Base-by-base conservation (phyloP, 1,284 basidiomycete genomes). In the Testicularia cyperi region DNA sequence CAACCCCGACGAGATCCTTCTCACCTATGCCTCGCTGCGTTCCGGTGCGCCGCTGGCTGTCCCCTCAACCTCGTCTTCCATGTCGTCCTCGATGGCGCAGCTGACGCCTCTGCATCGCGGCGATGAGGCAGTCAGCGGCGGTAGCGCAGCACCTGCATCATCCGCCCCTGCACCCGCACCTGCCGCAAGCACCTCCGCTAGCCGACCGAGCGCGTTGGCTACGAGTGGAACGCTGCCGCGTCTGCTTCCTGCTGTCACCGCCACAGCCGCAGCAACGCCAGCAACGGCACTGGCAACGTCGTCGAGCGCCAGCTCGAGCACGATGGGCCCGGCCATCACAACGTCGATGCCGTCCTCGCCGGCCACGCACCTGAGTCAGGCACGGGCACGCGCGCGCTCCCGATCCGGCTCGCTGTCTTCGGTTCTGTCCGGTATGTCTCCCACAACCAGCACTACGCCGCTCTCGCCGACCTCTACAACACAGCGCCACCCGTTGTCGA, bases 361-460 rank as follows among this genome's bases (percentile, higher is more conserved):
- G 18, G 23, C 21, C 19, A 46, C 53, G 15, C 55, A 54, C 18
- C 48, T 41, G 1, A 35, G 39, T 18, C 54, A 44, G 16, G 45
- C 52, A 12, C 38, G 47, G 16, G 45, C 52, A 12, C 38, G 34
- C 3, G 38, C 42, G 5, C 53, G 64, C 12, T 53, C 61, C 14
- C 57, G 64, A 8, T 66, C 64, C 9, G 64, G 54, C 4, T 66
- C 64, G 13, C 9, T 63, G 16, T 66, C 64, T 14, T 66, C 64
- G 18, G 23, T 51, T 29, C 40, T 48, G 2, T 66, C 64, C 7
- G 39, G n/a, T n/a, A 38, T 36, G 23, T 44, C 57, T 5, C 25
- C 40, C 10, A 42, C 39, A 25, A 24, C 52, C 3, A 37, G 20
- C n/a, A 10, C 43, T 6, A 49, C 52, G 16, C 51, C 57, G 0